Base-by-base conservation (phyloP, 2,329 filamentous ascomycete genomes). In the Juglanconis juglandina region DNA sequence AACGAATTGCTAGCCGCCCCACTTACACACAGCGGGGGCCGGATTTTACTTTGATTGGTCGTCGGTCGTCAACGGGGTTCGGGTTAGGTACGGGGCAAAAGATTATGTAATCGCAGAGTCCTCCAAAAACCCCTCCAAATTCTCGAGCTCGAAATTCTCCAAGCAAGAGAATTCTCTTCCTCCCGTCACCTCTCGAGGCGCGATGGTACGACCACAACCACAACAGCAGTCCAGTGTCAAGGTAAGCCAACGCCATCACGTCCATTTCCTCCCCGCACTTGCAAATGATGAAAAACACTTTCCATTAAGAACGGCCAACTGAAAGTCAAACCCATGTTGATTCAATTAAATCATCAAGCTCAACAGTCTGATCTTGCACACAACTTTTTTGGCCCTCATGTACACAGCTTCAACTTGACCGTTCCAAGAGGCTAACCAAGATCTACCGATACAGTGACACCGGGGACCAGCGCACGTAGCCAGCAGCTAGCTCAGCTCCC, bases 351-450 rank as follows among this genome's bases (percentile, higher is more conserved):
- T 72, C 75, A 79, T 83, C 83, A 86, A 85, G 82, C 82, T 86
- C 81, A 85, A 84, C 81, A 85, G 81, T 86, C 82, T 86, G 83
- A 86, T 61, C 61, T 60, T 41, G 53, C 46, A 56, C 46, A 49
- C 17, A 17, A 17, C 17, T 17, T 17, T 32, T 58, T 24, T 48
- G 52, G 24, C 44, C 50, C 46, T 6, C 32, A 37, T 11, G 35
- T 13, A 57, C 37, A 11, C 50, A 35, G 11, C 44, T 10, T 30
- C 37, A 39, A 37, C 39, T 39, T 44, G 32, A 14, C 34, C 52
- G 41, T 50, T 32, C 50, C 6, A 37, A 17, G 46, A 13, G 24
- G 59, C 61, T 65, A 59, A 53, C 42, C 34, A 5, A 33, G 46
- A 46, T 8, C 11, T 10, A 44, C n/a, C 1, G 9, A 39, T 11